These are phyloP conservation scores for Syzygium grande DNA, from an alignment of 345 rosid species.

Conservation along the genomic window DNA sequence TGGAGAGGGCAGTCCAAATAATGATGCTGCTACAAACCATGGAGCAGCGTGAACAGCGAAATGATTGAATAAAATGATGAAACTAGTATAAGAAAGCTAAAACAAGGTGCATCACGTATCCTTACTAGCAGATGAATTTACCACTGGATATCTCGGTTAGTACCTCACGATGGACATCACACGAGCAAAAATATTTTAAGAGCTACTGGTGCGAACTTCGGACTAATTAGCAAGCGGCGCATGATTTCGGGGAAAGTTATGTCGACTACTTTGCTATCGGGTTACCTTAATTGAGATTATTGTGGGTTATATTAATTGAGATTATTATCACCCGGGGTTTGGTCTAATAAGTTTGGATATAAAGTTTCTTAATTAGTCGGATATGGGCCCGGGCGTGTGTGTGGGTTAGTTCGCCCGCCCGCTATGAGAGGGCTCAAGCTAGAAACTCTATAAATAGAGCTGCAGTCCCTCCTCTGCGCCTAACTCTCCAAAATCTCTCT, in stretches of 20 bases:
- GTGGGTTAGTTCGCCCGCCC: no score
- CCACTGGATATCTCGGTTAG: neutral
- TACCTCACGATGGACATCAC: neutral
- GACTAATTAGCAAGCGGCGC: neutral
- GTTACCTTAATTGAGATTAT: no score
- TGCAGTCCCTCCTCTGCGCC: no score
- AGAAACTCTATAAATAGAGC: no score
- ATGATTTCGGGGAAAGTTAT: neutral
- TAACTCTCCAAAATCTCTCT: no score
- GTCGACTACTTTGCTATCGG: neutral
- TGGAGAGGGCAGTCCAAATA: neutral
- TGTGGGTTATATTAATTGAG: no score
- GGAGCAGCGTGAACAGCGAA: neutral
- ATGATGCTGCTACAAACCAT: neutral
- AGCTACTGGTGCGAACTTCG: neutral
- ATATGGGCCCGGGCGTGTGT: no score
- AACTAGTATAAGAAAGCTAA: neutral
- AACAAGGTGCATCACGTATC: neutral
- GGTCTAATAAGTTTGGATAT: no score
- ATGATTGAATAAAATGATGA: neutral
- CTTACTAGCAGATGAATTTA: neutral
- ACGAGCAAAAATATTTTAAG: neutral
- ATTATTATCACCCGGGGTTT: no score
- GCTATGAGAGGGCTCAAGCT: no score
- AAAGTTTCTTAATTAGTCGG: no score